phyloP scores from a whole-genome alignment of 208 protist genomes.

The Hexamita inflata region DNA sequence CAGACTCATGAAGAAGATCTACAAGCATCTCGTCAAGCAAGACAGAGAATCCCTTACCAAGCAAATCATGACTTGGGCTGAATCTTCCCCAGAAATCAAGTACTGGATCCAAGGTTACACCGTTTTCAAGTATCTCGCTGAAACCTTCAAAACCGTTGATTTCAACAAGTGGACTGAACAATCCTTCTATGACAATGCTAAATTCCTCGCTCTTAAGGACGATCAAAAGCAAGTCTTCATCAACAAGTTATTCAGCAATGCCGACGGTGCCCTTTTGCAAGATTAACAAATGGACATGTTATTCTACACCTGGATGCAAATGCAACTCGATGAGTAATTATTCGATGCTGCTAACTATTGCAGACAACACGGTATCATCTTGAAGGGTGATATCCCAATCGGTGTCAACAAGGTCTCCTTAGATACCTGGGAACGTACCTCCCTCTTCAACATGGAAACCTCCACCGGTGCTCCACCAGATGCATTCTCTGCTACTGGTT shows the following conservation, averaged over 20 bases:
- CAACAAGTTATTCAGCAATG: too few relatives aligned
- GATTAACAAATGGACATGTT: too few relatives aligned
- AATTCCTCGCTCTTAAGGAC: too few relatives aligned
- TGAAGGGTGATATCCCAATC: slow-evolving; percentile 63
- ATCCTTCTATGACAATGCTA: too few relatives aligned
- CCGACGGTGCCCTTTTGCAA: too few relatives aligned
- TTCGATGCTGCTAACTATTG: slow-evolving; percentile 34
- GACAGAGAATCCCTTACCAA: neutral
- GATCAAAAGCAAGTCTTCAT: too few relatives aligned
- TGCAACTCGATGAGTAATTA: slow-evolving; percentile 1
- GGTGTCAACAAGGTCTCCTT: slow-evolving; percentile 48
- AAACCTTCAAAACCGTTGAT: slow-evolving; percentile 42
- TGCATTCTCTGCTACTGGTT: slow-evolving; percentile 50
- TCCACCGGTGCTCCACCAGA: slow-evolving; percentile 56
- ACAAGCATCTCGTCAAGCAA: neutral
- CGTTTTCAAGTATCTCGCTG: slow-evolving; percentile 45
- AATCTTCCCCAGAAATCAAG: slow-evolving; percentile 41
- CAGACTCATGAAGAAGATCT: slow-evolving; percentile 25
- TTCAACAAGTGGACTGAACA: too few relatives aligned
- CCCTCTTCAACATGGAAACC: slow-evolving; percentile 48
- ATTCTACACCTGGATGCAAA: neutral
- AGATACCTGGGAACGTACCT: slow-evolving; percentile 48
- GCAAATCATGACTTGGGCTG: slow-evolving; percentile 23
- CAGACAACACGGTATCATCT: slow-evolving; percentile 39
- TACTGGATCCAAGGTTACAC: slow-evolving; percentile 51